Evolutionary conservation across 75 land plant species (phyloP), one percentile per base, ranked within the genome.

Genomic region (Pseudotsuga menziesii): DNA sequence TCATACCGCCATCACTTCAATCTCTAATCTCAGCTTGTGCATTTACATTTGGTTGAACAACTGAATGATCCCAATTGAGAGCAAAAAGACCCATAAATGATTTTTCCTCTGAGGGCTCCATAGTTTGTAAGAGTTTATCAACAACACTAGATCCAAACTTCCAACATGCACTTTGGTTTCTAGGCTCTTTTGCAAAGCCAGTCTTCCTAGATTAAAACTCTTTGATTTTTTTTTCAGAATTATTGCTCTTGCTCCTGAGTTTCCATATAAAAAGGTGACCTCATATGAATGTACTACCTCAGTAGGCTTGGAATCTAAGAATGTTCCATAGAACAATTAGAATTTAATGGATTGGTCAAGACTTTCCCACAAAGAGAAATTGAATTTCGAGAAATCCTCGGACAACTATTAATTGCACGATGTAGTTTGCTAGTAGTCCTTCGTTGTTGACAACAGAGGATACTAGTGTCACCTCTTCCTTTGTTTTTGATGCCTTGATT

Each of bases 331-430:
- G n/a, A 35, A 41, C 2, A 74, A 74, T 74, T 57, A 54, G 58
- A 25, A 11, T 8, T 35, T 15, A 58, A 25, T 8, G 25, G 32
- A 12, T 25, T 74, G 1, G 27, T 17, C 4, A 12, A 22, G 29
- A n/a, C 58, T 15, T 58, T 55, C 58, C 52, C 75, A 14, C 59
- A 35, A 32, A 74, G 44, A 23, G 75, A 74, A 26, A 27, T 14
- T 74, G 35, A 25, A 55, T 75, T 86, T 56, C 82, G 87, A 20
- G 83, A 80, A 74, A 89, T 88, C 61, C 90, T 86, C 19, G 78
- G 90, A 22, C 92, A 92, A 61, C 90, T 88, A 78, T 90, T 92
- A 61, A 90, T 84, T n/a, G 80, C 87, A 57, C 85, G 73, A 73
- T 90, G 94, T 77, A 92, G 72, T 78, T 66, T 81, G 25, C 86